A percentile compares a stretch with the other conserved stretches of the same genome.
These are phyloP conservation scores for Psilocybe azurescens DNA, from an alignment of 768 basidiomycete genomes.

Conservation along the genomic window DNA sequence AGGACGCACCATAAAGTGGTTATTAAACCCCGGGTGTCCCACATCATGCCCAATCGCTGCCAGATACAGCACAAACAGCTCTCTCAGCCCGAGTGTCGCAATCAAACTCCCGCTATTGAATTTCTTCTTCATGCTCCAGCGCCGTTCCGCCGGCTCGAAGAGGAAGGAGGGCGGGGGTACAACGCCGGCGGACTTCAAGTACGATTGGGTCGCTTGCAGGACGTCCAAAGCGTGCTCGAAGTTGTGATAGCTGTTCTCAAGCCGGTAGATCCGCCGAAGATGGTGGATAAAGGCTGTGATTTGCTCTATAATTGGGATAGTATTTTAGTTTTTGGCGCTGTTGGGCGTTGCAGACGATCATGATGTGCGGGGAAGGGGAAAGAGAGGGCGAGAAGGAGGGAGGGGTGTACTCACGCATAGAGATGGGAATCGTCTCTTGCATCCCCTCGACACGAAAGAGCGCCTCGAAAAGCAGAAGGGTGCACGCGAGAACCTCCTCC, in stretches of 20 bases:
- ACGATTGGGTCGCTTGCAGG: conserved; percentile 89
- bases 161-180: conserved; percentile 81
- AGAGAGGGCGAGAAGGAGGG: conserved; percentile 3
- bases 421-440: conserved; percentile 58
- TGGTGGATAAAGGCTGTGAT: conserved; percentile 83
- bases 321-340: background rate
- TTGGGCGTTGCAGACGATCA: too few species aligned
- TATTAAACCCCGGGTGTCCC: conserved; percentile 94
- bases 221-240: conserved; percentile 98
- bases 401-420: conserved; percentile 53
- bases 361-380: conserved; percentile 18
- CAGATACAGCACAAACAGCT: conserved; percentile 85
- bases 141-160: conserved; percentile 52
- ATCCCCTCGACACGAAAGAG: conserved; percentile 82
- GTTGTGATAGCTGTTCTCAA: conserved; percentile 95
- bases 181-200: conserved; percentile 77
- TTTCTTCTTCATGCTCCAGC: conserved; percentile 41
- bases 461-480: conserved; percentile 86
- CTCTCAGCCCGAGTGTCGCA: conserved; percentile 61
- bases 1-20: conserved; percentile 85
- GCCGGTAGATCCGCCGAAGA: conserved; percentile 90
- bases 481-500: conserved; percentile 82
- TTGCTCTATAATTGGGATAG: conserved; percentile 54
- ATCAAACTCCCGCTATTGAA: conserved; percentile 45
- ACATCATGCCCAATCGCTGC: conserved; percentile 98